A percentile compares a stretch with the other conserved stretches of the same genome.
phyloP scores from a whole-genome alignment of 192 early-diverging fungal genomes.

The Linnemannia exigua region DNA sequence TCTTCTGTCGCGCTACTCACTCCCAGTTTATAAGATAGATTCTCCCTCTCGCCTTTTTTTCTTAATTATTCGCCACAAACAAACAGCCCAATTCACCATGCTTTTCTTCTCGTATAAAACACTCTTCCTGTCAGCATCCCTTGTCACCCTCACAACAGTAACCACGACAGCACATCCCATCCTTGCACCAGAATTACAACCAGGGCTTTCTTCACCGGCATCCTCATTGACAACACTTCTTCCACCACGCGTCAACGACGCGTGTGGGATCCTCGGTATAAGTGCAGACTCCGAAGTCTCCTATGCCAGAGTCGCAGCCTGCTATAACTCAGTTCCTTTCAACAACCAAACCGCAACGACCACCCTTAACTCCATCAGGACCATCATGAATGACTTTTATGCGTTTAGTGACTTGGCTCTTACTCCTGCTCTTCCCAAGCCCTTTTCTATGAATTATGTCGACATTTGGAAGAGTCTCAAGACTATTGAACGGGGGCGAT shows the following conservation, averaged over 20 bases:
- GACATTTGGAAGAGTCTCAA: conserved; percentile 3
- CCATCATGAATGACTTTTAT: conserved; percentile 20
- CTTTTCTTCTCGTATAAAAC: too few relatives aligned
- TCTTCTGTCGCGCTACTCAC: too few relatives aligned
- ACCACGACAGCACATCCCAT: background rate
- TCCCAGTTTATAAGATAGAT: too few relatives aligned
- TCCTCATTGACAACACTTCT: background rate
- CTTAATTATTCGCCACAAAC: too few relatives aligned
- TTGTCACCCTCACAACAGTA: background rate
- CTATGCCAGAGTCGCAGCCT: background rate
- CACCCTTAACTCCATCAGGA: background rate
- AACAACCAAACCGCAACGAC: background rate
- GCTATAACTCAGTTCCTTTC: conserved; percentile 19
- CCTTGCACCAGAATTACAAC: too few relatives aligned
- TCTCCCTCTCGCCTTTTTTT: too few relatives aligned
- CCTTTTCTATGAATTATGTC: conserved; percentile 11
- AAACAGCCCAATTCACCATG: too few relatives aligned
- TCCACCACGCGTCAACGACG: background rate
- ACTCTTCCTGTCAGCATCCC: conserved; percentile 1
- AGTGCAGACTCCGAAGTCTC: too few relatives aligned
- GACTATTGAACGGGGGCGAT: background rate
- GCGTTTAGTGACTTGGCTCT: conserved; percentile 25
- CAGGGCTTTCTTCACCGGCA: too few relatives aligned
- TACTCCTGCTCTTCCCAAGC: background rate
- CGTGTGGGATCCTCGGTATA: conserved; percentile 8